These are phyloP conservation scores for Aechmea fasciata DNA, from an alignment of 176 grass and related monocot species.

Conservation along the genomic window DNA sequence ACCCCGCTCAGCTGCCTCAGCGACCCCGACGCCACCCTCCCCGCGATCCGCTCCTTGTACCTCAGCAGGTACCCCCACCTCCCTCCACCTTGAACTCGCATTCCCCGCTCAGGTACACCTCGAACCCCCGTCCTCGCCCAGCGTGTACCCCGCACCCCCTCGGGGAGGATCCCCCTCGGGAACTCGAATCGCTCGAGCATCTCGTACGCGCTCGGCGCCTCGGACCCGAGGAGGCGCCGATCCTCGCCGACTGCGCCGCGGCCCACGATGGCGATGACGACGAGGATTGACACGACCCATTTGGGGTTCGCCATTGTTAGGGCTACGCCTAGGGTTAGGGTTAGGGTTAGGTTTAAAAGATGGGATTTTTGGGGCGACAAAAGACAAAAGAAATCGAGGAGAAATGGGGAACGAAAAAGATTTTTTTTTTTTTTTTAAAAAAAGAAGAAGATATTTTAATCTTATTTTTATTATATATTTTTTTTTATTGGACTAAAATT, in stretches of 20 bases:
- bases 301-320: neutral
- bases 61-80: conserved; percentile 32
- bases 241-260: neutral
- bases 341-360: too few relatives aligned
- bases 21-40: conserved; percentile 23
- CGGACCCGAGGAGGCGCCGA: neutral
- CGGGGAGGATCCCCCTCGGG: conserved; percentile 39
- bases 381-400: too few relatives aligned
- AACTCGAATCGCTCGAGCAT: conserved; percentile 41
- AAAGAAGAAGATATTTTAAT: too few relatives aligned
- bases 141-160: conserved; percentile 21
- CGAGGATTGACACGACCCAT: neutral
- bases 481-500: too few relatives aligned
- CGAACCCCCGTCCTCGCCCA: conserved; percentile 24
- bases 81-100: conserved; percentile 32
- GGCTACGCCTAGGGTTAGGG: neutral
- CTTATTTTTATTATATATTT: too few relatives aligned
- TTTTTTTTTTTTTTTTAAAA: too few relatives aligned
- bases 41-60: conserved; percentile 27
- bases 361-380: too few relatives aligned
- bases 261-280: neutral
- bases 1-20: conserved; percentile 16
- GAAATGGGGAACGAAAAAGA: too few relatives aligned
- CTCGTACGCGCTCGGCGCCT: conserved; percentile 27
- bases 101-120: conserved; percentile 20